Percentiles rank a stretch among this genome's conserved stretches.
Conservation (phyloP, 192 early-diverging fungal genomes). For the Geranomyces michiganensis region DNA sequence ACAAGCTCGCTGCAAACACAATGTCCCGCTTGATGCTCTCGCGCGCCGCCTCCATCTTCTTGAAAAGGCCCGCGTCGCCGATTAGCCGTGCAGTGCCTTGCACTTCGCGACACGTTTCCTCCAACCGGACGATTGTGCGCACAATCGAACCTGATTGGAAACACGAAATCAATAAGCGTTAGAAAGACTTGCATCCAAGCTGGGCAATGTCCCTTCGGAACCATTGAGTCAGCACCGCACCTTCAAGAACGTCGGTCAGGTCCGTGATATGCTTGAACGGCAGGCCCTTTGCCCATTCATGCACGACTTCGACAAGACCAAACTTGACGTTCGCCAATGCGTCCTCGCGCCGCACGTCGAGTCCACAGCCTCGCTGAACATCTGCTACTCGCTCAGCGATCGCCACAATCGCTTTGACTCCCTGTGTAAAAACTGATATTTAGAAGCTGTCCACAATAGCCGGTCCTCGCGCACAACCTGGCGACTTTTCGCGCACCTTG, state of each 20-base stretch:
- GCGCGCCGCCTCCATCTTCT: constrained; percentile 90
- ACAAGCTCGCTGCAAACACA: constrained; percentile 93
- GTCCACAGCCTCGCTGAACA: constrained; percentile 72
- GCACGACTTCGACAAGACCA: constrained; percentile 93
- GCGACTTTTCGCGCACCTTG: constrained; percentile 41
- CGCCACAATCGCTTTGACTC: constrained; percentile 52
- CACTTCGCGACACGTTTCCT: constrained; percentile 91
- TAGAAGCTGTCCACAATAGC: not conserved
- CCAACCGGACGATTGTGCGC: constrained; percentile 88
- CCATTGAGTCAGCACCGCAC: constrained; percentile 25
- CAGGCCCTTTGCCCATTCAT: constrained; percentile 96
- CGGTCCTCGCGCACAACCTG: too few relatives aligned
- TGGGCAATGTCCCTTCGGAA: not conserved
- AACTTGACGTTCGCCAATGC: constrained; percentile 62
- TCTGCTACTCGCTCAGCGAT: constrained; percentile 71
- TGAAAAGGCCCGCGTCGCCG: constrained; percentile 84
- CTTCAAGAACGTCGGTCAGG: constrained; percentile 93
- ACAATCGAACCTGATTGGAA: constrained; percentile 77
- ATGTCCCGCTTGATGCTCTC: constrained; percentile 90
- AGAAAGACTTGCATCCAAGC: not conserved
- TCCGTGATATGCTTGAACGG: constrained; percentile 89
- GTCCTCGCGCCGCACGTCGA: constrained; percentile 55
- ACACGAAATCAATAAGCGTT: not conserved
- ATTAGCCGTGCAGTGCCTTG: constrained; percentile 81
- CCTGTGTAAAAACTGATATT: constrained; percentile 39